Evolutionary conservation across 2,329 filamentous ascomycete genomes (phyloP), one percentile per base, ranked within the genome.

Genomic region (Penicillium decumbens): DNA sequence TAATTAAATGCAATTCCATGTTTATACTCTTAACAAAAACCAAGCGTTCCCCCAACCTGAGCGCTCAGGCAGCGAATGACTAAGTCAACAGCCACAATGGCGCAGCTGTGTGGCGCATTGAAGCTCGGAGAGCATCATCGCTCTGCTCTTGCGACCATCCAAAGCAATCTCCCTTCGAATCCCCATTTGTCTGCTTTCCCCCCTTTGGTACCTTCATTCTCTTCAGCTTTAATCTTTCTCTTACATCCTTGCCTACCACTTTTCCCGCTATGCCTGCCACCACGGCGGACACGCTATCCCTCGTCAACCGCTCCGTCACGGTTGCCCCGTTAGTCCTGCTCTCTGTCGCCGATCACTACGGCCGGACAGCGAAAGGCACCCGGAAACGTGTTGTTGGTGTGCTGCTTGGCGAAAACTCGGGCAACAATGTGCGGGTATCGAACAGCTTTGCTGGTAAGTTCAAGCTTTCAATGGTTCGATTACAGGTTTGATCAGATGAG

Each of bases 341-440:
- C 67, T 97, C 92, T 59, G 91, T 87, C 63, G 93, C 95, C 80
- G 93, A 98, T 78, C 93, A 98, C 77, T 98, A 95, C 77, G 95
- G 95, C 71, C 88, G 93, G 58, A 88, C 89, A 60, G 88, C 87
- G 63, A 95, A 93, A 73, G 91, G 89, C 68, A 89, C 88, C 62
- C 85, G 87, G 70, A 84, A 83, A 77, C 83, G 93, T 67, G 93
- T 97, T 32, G 92, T 98, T 30, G 93, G 93, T 66, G 93, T 97
- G 42, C 77, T 98, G 49, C 78, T 98, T 54, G 93, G 93, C 41
- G 90, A 96, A 75, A 97, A 97, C 63, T 89, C 95, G 73, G 91
- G 93, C 65, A 92, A 92, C 75, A 91, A 89, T 66, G 93, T 96
- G 69, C 84, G 93, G 59, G 93, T 97, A 64, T 97, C 93, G 59